These are phyloP conservation scores for Diaporthe sp. DNA, from an alignment of 2,329 filamentous ascomycete species.

Conservation along the genomic window DNA sequence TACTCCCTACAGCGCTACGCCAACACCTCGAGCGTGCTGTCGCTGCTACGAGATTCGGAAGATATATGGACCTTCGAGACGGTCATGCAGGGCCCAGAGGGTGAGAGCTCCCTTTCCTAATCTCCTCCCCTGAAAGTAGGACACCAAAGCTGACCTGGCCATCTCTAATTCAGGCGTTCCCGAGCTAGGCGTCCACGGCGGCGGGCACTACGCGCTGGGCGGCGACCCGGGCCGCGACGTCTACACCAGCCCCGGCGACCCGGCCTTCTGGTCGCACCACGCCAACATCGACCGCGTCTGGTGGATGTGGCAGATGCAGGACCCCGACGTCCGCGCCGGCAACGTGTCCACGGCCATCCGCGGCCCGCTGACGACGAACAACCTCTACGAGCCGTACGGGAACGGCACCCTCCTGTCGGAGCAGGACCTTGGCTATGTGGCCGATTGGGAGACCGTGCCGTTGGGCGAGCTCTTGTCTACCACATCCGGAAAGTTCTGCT, in stretches of 20 bases:
- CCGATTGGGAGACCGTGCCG: constrained; percentile 1
- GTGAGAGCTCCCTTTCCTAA: neutral
- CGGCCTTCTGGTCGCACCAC: constrained; percentile 39
- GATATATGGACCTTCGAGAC: constrained; percentile 48
- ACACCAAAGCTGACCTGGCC: constrained; percentile 40
- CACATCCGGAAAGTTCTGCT: constrained; percentile 38
- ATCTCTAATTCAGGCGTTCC: constrained; percentile 7
- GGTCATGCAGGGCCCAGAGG: constrained; percentile 47
- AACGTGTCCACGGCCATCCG: constrained; percentile 29
- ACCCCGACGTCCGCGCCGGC: constrained; percentile 49
- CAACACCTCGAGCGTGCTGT: constrained; percentile 46
- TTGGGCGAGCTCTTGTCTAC: constrained; percentile 36
- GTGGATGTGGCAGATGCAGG: constrained; percentile 43
- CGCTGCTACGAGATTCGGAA: constrained; percentile 48
- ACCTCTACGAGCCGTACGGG: constrained; percentile 15
- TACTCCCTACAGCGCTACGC: constrained; percentile 47
- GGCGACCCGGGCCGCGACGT: constrained; percentile 46
- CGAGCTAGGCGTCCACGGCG: constrained; percentile 47
- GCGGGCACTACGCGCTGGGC: constrained; percentile 46
- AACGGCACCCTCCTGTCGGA: constrained; percentile 13
- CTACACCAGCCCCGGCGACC: constrained; percentile 35
- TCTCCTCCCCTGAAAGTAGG: neutral
- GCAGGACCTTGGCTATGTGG: constrained; percentile 16
- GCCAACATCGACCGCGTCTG: constrained; percentile 38
- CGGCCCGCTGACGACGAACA: constrained; percentile 6